phyloP scores from a whole-genome alignment of 768 basidiomycete genomes.

The Hericium coralloides region DNA sequence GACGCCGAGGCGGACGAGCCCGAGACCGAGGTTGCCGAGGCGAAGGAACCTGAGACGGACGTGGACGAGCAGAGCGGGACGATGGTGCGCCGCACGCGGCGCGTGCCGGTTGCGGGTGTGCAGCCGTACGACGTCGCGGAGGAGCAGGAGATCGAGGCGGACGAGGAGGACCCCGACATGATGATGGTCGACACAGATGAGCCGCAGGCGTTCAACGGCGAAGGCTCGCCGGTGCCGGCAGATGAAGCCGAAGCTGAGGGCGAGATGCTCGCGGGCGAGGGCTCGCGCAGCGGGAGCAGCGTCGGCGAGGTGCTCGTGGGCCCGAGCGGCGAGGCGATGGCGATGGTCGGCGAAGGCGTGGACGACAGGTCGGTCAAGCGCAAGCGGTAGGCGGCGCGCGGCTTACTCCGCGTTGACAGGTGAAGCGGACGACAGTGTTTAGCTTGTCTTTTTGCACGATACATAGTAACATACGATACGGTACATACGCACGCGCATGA shows the following conservation, averaged over 20 bases:
- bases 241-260: background rate
- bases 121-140: background rate
- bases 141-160: background rate
- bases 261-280: background rate
- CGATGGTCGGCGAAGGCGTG: background rate
- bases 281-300: background rate
- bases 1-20: background rate
- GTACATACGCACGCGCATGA: too few relatives aligned
- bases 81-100: background rate
- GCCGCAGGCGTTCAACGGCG: background rate
- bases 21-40: background rate
- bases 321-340: background rate
- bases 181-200: background rate
- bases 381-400: slow-evolving; percentile 5
- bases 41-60: background rate
- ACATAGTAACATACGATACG: too few relatives aligned
- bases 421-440: too few relatives aligned
- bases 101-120: background rate
- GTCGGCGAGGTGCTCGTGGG: background rate
- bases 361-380: background rate
- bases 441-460: too few relatives aligned
- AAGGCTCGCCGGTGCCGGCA: background rate
- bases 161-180: background rate
- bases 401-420: too few relatives aligned
- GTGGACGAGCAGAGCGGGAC: background rate